Evolutionary conservation across 139 green algal species (phyloP), one percentile per base, ranked within the genome.

Genomic region (Chlamydomonas eustigma): DNA sequence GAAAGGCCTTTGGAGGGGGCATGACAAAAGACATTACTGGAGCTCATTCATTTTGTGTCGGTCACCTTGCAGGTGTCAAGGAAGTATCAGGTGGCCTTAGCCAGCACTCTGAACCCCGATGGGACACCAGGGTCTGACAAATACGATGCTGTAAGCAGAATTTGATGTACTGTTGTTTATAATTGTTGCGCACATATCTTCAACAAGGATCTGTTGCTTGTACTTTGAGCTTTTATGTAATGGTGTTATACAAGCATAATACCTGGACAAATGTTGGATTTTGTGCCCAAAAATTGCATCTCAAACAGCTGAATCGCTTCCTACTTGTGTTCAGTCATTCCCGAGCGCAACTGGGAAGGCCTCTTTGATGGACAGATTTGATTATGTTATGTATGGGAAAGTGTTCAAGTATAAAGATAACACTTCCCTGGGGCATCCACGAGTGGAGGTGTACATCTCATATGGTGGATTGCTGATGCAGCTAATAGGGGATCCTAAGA

Each of bases 351-450:
- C 51, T n/a, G 83, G 83, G 36, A 80, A 78, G 4, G 77, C 85
- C 39, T 90, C 75, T 2, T 81, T 98, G 1, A 89, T 93, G 85
- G 94, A 98, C 88, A 84, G 87, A 24, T 98, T 93, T 77, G 95
- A 98, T 24, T 98, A 98, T 79, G 95, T 98, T 25, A 98, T 97
- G 91, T 85, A 97, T 81, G 95, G 95, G 51, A 94, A 94, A 85
- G 86, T 96, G 30, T 96, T 94, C 86, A 96, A 97, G 79, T 94
- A 89, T 84, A 89, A 88, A 76, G 90, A 95, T 74, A 86, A 73
- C 51, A 63, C 66, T 2, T 72, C 73, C 28, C 52, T 50, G 2
- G 85, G 81, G 6, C 75, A 90, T 22, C 30, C 71, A 28, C 38
- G 86, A 34, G 84, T 89, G 31, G 83, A 94, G 79, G 85, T 96